Base-by-base conservation (phyloP, 1,284 basidiomycete species). In the Pholiota adiposa region DNA sequence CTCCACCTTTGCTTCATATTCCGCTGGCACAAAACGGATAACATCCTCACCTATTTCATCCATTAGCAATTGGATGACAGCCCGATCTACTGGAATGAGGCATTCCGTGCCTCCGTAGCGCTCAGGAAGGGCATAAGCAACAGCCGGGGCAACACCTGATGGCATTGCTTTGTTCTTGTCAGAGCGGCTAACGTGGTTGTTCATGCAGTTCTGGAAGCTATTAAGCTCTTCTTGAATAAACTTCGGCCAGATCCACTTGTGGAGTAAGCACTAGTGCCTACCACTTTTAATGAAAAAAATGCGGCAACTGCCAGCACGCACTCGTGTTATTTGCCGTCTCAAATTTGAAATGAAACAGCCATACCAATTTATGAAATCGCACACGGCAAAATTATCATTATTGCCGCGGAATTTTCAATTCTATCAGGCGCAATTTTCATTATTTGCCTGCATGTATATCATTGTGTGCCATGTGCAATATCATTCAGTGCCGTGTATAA, bases 211-310 rank as follows among this genome's bases (percentile, higher is more conserved):
- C 16, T 65, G 56, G 46, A 65, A 72, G 1, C 66, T 40, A 16
- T 69, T 46, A 11, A 72, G 54, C 2, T 52, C 60, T 14, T 60
- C 12, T 11, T 64, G 67, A 27, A 74, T 60, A 11, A 72, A 31
- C 19, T 56, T 63, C 6, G 71, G 54, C 73, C 73, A 75, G 4
- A 75, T 60, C 70, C 70, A 74, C 9, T 65, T 65, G 36, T 63
- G 67, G 8, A 73, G 61, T 23, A n/a, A n/a, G n/a, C n/a, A n/a
- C n/a, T n/a, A n/a, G n/a, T n/a, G n/a, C n/a, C n/a, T n/a, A n/a
- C n/a, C n/a, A n/a, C n/a, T n/a, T n/a, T n/a, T n/a, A n/a, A n/a
- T n/a, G n/a, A n/a, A n/a, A n/a, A n/a, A n/a, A n/a, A n/a, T n/a
- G n/a, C n/a, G n/a, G n/a, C n/a, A n/a, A n/a, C n/a, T n/a, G n/a